Conservation (phyloP, 2,329 filamentous ascomycete genomes). For the Exophiala dermatitidis region DNA sequence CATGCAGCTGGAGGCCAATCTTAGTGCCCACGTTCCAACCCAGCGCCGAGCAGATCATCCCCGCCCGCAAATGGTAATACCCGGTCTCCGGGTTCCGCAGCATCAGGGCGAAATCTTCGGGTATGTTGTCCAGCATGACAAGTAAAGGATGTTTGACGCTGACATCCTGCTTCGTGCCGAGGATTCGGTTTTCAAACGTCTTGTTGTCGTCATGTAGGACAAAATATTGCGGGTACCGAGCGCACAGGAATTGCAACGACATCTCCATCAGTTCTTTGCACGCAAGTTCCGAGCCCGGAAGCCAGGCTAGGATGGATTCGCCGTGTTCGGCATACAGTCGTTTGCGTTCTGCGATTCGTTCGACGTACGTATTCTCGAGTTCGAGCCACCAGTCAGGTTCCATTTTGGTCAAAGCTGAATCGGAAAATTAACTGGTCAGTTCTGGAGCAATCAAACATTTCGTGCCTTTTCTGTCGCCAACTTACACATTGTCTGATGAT, state of each 20-base stretch:
- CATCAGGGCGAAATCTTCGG: constrained; percentile 76
- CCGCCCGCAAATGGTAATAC: constrained; percentile 66
- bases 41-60: constrained; percentile 68
- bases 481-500: constrained; percentile 88
- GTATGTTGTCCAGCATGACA: constrained; percentile 67
- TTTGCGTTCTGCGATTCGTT: constrained; percentile 62
- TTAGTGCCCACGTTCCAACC: constrained; percentile 74
- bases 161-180: constrained; percentile 57
- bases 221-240: constrained; percentile 71
- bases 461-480: constrained; percentile 17
- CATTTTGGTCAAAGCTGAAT: constrained; percentile 65
- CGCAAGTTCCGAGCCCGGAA: constrained; percentile 69
- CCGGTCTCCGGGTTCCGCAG: constrained; percentile 64
- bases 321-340: constrained; percentile 58
- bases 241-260: constrained; percentile 68
- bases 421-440: not conserved
- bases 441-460: not conserved
- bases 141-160: constrained; percentile 56
- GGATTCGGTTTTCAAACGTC: constrained; percentile 61
- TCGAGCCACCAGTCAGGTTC: constrained; percentile 87
- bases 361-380: constrained; percentile 64
- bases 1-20: constrained; percentile 60
- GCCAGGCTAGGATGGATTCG: constrained; percentile 55
- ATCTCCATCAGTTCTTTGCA: constrained; percentile 88
- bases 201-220: constrained; percentile 48